Conservation (phyloP, 345 rosid genomes). For the thale cress (Arabidopsis thaliana) region DNA sequence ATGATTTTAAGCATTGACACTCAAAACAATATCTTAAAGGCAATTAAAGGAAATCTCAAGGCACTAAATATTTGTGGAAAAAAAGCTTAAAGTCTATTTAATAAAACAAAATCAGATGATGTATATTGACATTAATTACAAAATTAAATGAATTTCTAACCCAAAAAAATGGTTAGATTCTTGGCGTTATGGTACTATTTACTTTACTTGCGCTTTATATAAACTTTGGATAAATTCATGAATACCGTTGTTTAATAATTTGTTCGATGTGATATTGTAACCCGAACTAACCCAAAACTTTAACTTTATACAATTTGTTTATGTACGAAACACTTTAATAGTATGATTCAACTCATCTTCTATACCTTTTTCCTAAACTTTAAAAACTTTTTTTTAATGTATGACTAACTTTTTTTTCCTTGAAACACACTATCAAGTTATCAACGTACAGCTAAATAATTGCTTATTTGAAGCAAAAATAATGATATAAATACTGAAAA, state of each 20-base stretch:
- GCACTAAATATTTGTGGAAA: background rate
- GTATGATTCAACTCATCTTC: constrained; percentile 21
- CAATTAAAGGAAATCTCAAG: background rate
- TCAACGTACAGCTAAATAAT: constrained; percentile 12
- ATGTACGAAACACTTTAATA: constrained; percentile 15
- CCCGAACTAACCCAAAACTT: constrained; percentile 18
- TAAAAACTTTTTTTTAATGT: background rate
- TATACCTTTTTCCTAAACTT: constrained; percentile 9
- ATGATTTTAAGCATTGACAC: background rate
- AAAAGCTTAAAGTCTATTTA: background rate
- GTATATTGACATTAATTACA: too few relatives aligned
- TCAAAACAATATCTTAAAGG: background rate
- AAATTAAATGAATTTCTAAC: background rate
- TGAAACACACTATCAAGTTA: background rate
- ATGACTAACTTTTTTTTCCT: background rate
- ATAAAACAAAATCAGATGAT: background rate
- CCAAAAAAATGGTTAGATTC: background rate
- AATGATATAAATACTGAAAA: background rate
- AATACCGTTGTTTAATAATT: background rate
- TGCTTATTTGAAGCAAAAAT: background rate
- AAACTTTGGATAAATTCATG: background rate
- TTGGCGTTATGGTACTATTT: constrained; percentile 4
- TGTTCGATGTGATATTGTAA: background rate
- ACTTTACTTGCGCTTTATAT: background rate
- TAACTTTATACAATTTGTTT: constrained; percentile 6